phyloP scores from a whole-genome alignment of 805 yeast species.

The Kockiozyma suomiensis region DNA sequence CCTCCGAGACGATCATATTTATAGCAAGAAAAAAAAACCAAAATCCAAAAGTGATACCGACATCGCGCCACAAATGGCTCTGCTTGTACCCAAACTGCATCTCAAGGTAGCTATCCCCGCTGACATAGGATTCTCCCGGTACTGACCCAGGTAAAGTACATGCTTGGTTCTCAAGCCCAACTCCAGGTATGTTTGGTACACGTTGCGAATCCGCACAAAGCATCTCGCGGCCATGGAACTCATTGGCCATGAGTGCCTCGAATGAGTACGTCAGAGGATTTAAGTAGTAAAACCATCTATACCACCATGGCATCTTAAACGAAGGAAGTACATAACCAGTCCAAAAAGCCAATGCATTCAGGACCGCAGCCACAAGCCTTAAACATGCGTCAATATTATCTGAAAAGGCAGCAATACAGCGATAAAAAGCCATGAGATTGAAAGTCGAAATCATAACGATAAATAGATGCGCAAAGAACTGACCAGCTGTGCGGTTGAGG shows the following conservation, averaged over 20 bases:
- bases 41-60: slow-evolving; percentile 62
- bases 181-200: slow-evolving; percentile 59
- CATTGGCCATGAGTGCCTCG: slow-evolving; percentile 67
- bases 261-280: slow-evolving; percentile 61
- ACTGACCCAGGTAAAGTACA: slow-evolving; percentile 65
- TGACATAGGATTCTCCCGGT: slow-evolving; percentile 55
- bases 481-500: slow-evolving; percentile 55
- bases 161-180: slow-evolving; percentile 39
- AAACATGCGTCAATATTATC: slow-evolving; percentile 45
- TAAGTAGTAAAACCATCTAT: slow-evolving; percentile 63
- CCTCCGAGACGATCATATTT: slow-evolving; percentile 44
- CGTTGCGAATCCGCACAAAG: slow-evolving; percentile 48
- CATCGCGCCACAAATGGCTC: slow-evolving; percentile 61
- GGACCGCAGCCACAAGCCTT: slow-evolving; percentile 49
- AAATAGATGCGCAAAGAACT: slow-evolving; percentile 53
- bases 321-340: slow-evolving; percentile 54
- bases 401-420: slow-evolving; percentile 46
- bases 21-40: slow-evolving; percentile 52
- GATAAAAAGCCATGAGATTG: slow-evolving; percentile 50
- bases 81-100: slow-evolving; percentile 52
- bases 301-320: slow-evolving; percentile 69
- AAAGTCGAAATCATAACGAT: slow-evolving; percentile 50
- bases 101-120: slow-evolving; percentile 61
- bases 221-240: slow-evolving; percentile 61
- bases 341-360: slow-evolving; percentile 48